Base-by-base conservation (phyloP, 805 yeast species). In the Starmerella geochares region DNA sequence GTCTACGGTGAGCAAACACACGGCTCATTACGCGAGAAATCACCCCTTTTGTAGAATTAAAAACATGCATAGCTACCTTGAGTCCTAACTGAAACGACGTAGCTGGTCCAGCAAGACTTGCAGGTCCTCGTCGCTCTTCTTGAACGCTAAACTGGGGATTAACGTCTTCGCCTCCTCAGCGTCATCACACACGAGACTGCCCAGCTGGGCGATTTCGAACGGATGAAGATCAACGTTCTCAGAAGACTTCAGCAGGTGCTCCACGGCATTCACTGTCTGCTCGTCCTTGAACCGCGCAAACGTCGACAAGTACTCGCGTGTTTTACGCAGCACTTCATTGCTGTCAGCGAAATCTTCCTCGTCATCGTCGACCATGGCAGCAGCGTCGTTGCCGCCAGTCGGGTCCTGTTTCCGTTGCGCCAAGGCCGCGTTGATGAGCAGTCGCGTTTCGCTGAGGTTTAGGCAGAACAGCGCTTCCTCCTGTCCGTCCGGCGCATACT, bases 91-190 rank as follows among this genome's bases (percentile, higher is more conserved):
- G 37, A 60, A 60, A 24, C 60, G 38, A 6, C 94, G 78, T 62
- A 90, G 73, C 70, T 92, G 96, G 58, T 88, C 94, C 58, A 92
- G 72, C 50, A 90, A 75, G 43, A 85, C 80, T 65, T 87, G 95
- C 52, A 92, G 70, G 62, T 88, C 96, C 38, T 84, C 83, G 57
- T 87, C 94, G 9, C 83, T 77, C 47, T 84, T 86, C 66, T 88
- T 88, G 53, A 75, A 78, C 21, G 77, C 75, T 62, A 92, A 73
- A 66, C 95, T 83, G 20, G 98, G 96, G 51, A 92, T 81, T 61
- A 92, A 73, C 16, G 96, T 85, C 67, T 86, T 86, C 32, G 97
- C 97, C 71, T 92, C 98, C 62, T 85, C 98, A 5, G 94, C 87
- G 55, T 90, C 96, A 62, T 90, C 98, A 67, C 96, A 88, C 27